Evolutionary conservation across 306 rosid genomes (phyloP), one percentile per base, ranked within the genome.

Genomic region (Trichosanthes cucumerina): DNA sequence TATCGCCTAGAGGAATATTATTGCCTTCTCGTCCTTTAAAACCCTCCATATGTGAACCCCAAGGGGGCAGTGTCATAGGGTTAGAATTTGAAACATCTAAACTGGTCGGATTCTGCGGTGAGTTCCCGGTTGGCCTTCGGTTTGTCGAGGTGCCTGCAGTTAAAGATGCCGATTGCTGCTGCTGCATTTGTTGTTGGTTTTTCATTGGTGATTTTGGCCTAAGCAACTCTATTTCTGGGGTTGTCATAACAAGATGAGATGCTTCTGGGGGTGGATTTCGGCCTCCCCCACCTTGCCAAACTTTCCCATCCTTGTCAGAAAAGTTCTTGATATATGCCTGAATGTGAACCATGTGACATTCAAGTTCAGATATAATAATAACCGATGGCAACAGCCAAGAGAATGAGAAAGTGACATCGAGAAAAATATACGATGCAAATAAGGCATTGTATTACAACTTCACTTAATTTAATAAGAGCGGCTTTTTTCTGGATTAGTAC

Each of bases 201-300:
- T 96, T 96, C 98, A 96, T 92, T 2, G 99, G 99, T 54, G 99
- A 96, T 86, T 96, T 96, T 63, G 99, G 98, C 74, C 99, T 87
- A 54, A 96, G 96, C 62, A 96, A 58, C 86, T 96, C 98, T 33
- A 96, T 96, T 4, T 96, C 99, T 0, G 97, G 96, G 34, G 99
- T 96, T 33, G 99, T 96, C 36, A 91, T 62, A 39, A 96, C 99
- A 83, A 96, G 89, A 90, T 96, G 99, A 78, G 98, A 93, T 70
- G 99, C 98, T 84, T 93, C 99, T 0, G 97, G 94, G 76, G 97
- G 99, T 31, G 99, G 98, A 78, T 96, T 96, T 80, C 99, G 84
- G 75, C 99, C 99, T 52, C 99, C 99, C 49, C 99, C 99, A 68
- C 99, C 99, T 76, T 82, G 97, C 98, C 97, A 96, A 58, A 96